These are phyloP conservation scores for Solanum paucissectum DNA, from an alignment of 257 asterid genomes.

Conservation along the genomic window DNA sequence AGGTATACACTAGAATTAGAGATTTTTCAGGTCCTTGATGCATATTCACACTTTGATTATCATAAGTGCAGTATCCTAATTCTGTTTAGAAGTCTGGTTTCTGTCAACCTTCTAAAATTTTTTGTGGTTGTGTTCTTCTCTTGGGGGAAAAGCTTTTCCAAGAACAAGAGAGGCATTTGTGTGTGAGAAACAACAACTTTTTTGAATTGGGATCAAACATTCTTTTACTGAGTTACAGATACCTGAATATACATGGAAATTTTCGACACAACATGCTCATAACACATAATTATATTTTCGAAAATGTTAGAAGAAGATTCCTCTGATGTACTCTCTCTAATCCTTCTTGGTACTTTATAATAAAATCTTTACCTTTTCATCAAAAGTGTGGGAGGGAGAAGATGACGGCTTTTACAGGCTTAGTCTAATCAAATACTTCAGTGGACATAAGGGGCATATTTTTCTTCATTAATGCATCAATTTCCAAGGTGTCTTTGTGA, in stretches of 20 bases:
- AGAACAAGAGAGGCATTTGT: background rate
- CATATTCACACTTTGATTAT: background rate
- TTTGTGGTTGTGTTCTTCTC: background rate
- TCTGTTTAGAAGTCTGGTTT: background rate
- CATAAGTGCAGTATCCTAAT: background rate
- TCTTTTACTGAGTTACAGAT: background rate
- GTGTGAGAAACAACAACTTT: background rate
- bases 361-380: background rate
- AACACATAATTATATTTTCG: background rate
- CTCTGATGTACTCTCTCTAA: background rate
- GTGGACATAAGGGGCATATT: background rate
- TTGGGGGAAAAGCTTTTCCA: background rate
- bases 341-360: background rate
- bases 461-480: background rate
- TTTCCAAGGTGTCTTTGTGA: background rate
- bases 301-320: background rate
- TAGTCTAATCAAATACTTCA: background rate
- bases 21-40: background rate
- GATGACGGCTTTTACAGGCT: background rate
- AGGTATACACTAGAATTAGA: background rate
- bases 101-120: background rate
- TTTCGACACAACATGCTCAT: background rate
- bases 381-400: background rate
- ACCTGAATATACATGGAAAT: background rate
- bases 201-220: background rate